Base-by-base conservation (phyloP, 257 asterid species). In the Linderniella brevidens region DNA sequence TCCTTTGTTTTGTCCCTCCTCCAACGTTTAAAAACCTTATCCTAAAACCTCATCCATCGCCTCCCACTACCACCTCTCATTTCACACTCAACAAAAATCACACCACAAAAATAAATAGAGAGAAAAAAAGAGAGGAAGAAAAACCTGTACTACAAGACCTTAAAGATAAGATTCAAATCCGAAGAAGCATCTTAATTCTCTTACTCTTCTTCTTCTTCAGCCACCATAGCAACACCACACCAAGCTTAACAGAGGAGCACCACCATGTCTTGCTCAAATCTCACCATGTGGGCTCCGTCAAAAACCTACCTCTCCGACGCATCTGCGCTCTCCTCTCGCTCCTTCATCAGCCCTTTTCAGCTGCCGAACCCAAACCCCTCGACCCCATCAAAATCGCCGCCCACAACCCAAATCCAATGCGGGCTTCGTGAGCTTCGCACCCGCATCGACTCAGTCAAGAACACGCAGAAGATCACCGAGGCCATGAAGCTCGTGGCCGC, bases 401-500 rank as follows among this genome's bases (percentile, higher is more conserved):
- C 48, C 9, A 1, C 43, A 13, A 17, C 48, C 3, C 51, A 46
- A 11, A 17, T 46, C 51, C 32, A 17, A 13, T 46, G 51, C 32
- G 35, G 35, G 9, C 51, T 46, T 13, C 51, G 51, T 4, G 51
- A 46, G 51, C 32, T 46, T 35, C 51, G 51, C 32, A 32, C 4
- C 14, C 51, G 51, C 5, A 46, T 46, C 14, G 51, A 46, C 32
- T 46, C 51, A 1, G 51, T 46, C 35, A 46, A 46, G 35, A 46
- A 46, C 35, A 46, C 51, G 13, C 51, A 46, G 51, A 46, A 46
- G 14, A 46, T 46, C 14, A 46, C 51, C 10, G 51, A 46, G 32
- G 51, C 51, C 51, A 46, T 46, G 51, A 46, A 46, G 51, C 51
- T 46, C 13, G 51, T 46, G 3, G 51, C 51, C 51, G 51, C 51